Percentiles rank a stretch among this genome's conserved stretches.
Conservation (phyloP, 164 flowering plant genomes). For the Nymphaea thermarum region DNA sequence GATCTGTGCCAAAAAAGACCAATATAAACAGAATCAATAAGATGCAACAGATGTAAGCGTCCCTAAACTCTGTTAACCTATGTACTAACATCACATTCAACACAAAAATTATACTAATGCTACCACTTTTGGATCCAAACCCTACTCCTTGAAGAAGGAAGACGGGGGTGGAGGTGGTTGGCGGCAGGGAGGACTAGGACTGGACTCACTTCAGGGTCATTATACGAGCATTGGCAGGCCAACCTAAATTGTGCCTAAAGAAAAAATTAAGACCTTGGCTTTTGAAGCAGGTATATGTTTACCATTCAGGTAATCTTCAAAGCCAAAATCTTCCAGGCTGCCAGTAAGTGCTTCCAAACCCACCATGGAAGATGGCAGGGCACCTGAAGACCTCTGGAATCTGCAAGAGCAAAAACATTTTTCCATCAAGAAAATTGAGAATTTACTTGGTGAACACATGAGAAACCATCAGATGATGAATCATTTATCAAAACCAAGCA, state of each 20-base stretch:
- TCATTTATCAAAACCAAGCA: neutral
- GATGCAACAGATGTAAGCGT: neutral
- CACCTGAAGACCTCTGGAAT: conserved; percentile 87
- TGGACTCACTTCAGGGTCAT: neutral
- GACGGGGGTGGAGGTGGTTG: neutral
- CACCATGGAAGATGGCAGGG: conserved; percentile 77
- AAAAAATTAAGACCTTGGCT: no score
- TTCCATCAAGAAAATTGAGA: no score
- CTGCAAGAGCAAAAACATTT: conserved; percentile 20
- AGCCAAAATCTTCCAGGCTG: conserved; percentile 61
- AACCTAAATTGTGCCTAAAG: neutral
- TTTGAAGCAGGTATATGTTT: conserved; percentile 4
- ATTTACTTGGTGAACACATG: neutral
- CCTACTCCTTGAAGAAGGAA: neutral
- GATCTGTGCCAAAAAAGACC: conserved; percentile 39
- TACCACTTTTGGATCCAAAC: neutral
- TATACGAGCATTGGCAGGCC: neutral
- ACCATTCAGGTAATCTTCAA: conserved; percentile 86
- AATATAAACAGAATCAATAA: neutral
- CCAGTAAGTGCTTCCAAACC: conserved; percentile 88
- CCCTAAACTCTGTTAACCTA: neutral
- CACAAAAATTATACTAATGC: neutral
- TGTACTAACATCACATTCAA: neutral
- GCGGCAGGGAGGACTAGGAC: neutral
- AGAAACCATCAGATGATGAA: neutral